A percentile compares a stretch with the other conserved stretches of the same genome.
These are phyloP conservation scores for Dittrichia graveolens DNA, from an alignment of 129 eudicot genomes.

Conservation along the genomic window DNA sequence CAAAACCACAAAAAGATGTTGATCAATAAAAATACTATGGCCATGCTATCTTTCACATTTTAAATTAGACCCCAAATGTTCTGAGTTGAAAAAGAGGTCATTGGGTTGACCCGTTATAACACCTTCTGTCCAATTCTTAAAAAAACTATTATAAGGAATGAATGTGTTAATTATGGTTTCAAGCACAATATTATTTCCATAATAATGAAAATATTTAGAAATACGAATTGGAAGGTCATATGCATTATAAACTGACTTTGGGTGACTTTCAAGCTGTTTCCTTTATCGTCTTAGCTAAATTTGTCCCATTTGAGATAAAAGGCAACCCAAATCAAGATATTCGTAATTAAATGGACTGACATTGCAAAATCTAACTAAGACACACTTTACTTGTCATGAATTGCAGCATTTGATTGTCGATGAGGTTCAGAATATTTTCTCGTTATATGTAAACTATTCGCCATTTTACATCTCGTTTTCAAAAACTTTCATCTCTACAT, in stretches of 20 bases:
- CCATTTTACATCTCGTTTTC: too few species aligned
- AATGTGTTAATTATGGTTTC: too few species aligned
- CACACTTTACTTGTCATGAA: too few species aligned
- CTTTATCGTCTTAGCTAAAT: neutral
- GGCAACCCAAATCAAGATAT: neutral
- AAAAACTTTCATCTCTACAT: too few species aligned
- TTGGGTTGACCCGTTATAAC: neutral
- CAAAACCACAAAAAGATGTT: slow-evolving; percentile 18
- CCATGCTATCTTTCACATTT: neutral
- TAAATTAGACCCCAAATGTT: neutral
- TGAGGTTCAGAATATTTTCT: too few species aligned
- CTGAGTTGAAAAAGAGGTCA: neutral
- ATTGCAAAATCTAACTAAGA: too few species aligned
- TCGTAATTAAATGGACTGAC: too few species aligned
- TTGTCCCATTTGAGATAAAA: neutral
- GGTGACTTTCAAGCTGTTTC: neutral
- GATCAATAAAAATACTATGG: neutral
- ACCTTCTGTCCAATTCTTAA: neutral
- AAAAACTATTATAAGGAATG: neutral
- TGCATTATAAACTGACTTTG: neutral
- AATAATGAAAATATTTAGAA: neutral
- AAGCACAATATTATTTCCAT: neutral
- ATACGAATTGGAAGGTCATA: neutral
- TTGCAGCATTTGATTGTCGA: too few species aligned
- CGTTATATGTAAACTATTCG: too few species aligned